Base-by-base conservation (phyloP, 176 grass and related monocot species). In the Lolium rigidum region DNA sequence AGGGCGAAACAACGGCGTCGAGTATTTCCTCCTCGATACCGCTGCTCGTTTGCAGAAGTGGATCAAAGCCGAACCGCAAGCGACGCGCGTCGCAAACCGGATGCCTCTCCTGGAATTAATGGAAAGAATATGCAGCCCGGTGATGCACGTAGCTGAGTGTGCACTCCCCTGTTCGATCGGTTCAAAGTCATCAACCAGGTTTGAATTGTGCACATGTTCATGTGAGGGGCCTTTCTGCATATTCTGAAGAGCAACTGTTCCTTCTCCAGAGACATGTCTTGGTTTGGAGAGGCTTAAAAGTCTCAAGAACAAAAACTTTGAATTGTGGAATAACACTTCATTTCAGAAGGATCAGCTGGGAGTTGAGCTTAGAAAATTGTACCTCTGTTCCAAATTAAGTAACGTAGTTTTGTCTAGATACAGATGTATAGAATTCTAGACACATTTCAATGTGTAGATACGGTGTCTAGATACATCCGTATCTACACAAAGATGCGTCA, bases 181-280 rank as follows among this genome's bases (percentile, higher is more conserved):
- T 74, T 68, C 65, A 63, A 28, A 67, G 28, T 68, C 25, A 65
- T 65, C 62, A 31, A 65, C 22, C 22, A 62, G 59, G 59, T 26
- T 61, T 56, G 54, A 18, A 5, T 56, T 55, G 52, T 55, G 14
- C 5, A 55, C 15, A 55, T 11, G 48, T 50, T 50, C 10, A 50
- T 50, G 48, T 50, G 48, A 50, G 52, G 51, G 52, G 15, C 52
- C 4, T 15, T 9, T 76, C 7, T 16, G 69, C 49, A 82, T 49
- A 5, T 76, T 87, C 79, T 9, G 37, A 62, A 62, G 49, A 61
- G 78, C 79, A 78, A 83, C 25, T 17, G 21, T 46, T 73, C 26
- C 75, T 38, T 31, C 13, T 64, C 28, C 28, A 35, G 6, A 88
- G 78, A 21, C 47, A 22, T 87, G 47, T 57, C 59, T 41, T 76